These are phyloP conservation scores for Citrus mangshanensis DNA, from an alignment of 345 rosid species.

Conservation along the genomic window DNA sequence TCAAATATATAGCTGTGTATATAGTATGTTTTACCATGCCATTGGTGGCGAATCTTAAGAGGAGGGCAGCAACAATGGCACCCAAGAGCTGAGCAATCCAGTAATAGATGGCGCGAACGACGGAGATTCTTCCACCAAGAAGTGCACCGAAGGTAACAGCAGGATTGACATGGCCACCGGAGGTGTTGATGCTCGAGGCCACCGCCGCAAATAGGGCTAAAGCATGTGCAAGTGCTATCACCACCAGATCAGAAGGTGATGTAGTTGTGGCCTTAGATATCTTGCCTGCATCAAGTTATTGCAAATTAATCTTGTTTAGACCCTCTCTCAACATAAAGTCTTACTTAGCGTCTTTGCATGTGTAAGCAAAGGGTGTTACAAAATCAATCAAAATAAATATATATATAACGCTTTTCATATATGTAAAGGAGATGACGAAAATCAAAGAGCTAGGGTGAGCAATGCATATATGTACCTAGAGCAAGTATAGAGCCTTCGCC, in stretches of 20 bases:
- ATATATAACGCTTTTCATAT: too few species aligned
- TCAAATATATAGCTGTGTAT: too few species aligned
- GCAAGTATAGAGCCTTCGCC: constrained; percentile 81
- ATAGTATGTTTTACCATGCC: constrained; percentile 47
- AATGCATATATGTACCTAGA: constrained; percentile 33
- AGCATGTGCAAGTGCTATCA: constrained; percentile 67
- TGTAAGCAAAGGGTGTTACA: too few species aligned
- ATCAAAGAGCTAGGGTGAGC: neutral
- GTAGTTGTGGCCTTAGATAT: constrained; percentile 32
- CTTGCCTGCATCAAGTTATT: constrained; percentile 36
- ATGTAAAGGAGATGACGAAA: neutral
- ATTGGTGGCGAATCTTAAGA: constrained; percentile 56
- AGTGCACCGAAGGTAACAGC: constrained; percentile 73
- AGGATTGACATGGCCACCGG: constrained; percentile 79
- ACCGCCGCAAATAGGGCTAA: constrained; percentile 58
- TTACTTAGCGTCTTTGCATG: neutral
- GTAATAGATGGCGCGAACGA: constrained; percentile 55
- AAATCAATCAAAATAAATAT: too few species aligned
- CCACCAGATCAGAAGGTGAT: constrained; percentile 42
- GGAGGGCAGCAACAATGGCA: constrained; percentile 54
- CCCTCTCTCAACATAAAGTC: neutral
- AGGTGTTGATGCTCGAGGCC: constrained; percentile 56
- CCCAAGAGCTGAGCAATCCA: constrained; percentile 82
- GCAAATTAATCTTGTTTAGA: too few species aligned
- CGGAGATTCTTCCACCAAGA: constrained; percentile 61